phyloP scores from a whole-genome alignment of 2,329 filamentous ascomycete genomes.

The Trematosphaeria pertusa region DNA sequence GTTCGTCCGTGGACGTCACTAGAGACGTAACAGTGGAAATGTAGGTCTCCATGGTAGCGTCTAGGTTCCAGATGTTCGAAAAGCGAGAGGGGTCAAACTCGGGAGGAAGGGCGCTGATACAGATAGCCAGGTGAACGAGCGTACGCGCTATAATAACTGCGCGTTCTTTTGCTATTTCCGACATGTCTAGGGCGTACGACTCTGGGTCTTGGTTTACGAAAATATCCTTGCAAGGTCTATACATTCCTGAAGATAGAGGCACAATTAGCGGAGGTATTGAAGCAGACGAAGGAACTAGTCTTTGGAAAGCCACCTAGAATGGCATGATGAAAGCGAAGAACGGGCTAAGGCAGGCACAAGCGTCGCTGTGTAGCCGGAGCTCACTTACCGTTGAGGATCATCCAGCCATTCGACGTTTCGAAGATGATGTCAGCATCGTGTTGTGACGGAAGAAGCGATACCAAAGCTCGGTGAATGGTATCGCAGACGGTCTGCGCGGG shows the following conservation, averaged over 20 bases:
- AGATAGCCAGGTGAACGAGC: constrained; percentile 43
- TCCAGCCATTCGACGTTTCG: constrained; percentile 46
- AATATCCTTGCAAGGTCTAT: constrained; percentile 37
- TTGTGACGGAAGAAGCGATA: constrained; percentile 42
- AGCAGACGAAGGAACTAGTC: too few relatives aligned
- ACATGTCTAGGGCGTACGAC: constrained; percentile 44
- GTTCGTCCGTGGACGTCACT: constrained; percentile 40
- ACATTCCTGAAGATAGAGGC: too few relatives aligned
- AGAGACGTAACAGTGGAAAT: constrained; percentile 38
- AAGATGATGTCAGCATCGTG: constrained; percentile 46
- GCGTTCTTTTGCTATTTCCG: constrained; percentile 34
- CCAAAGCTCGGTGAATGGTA: constrained; percentile 27
- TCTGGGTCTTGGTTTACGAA: constrained; percentile 40
- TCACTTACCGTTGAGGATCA: constrained; percentile 35
- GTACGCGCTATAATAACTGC: constrained; percentile 43
- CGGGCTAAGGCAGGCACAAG: too few relatives aligned
- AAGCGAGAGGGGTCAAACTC: constrained; percentile 39
- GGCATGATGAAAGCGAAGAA: too few relatives aligned
- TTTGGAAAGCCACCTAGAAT: too few relatives aligned
- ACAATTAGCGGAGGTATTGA: too few relatives aligned
- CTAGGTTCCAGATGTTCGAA: constrained; percentile 39
- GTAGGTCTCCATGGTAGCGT: constrained; percentile 42
- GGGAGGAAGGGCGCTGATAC: constrained; percentile 41
- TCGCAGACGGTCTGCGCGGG: constrained; percentile 20
- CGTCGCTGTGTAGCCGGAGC: too few relatives aligned